These are phyloP conservation scores for Conidiobolus incongruus DNA, from an alignment of 371 early-diverging fungal species.

Conservation along the genomic window DNA sequence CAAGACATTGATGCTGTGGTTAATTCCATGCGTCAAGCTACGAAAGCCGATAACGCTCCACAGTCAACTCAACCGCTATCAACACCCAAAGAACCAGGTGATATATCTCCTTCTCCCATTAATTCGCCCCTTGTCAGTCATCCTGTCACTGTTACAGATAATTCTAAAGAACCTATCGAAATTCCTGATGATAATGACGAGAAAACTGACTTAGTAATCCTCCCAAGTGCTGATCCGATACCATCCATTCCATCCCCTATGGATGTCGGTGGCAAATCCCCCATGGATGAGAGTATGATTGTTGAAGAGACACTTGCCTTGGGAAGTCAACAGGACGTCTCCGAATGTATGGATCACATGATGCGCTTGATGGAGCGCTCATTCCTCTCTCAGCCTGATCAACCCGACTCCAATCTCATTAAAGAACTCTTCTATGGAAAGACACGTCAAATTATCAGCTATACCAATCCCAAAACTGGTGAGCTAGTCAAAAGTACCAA, in stretches of 20 bases:
- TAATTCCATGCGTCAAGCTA: background rate
- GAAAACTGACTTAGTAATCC: too few species aligned
- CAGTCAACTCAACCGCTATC: background rate
- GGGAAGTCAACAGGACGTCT: constrained; percentile 44
- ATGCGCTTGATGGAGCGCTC: constrained; percentile 34
- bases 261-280: too few species aligned
- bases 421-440: constrained; percentile 28
- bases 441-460: constrained; percentile 26
- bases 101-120: background rate
- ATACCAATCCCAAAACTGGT: constrained; percentile 16
- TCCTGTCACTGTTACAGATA: background rate
- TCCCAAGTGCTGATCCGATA: too few species aligned
- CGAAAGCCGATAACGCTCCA: background rate
- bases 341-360: constrained; percentile 51
- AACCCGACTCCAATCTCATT: background rate
- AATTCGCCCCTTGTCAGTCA: background rate
- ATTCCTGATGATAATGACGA: too few species aligned
- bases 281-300: constrained; percentile 3
- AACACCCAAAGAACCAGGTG: background rate
- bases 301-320: constrained; percentile 20
- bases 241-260: background rate
- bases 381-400: constrained; percentile 10
- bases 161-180: too few species aligned
- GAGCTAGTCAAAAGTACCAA: constrained; percentile 15
- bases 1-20: constrained; percentile 5